Percentiles rank a stretch among this genome's conserved stretches.
Conservation (phyloP, 2,329 filamentous ascomycete species). For the Fusarium torulosum region DNA sequence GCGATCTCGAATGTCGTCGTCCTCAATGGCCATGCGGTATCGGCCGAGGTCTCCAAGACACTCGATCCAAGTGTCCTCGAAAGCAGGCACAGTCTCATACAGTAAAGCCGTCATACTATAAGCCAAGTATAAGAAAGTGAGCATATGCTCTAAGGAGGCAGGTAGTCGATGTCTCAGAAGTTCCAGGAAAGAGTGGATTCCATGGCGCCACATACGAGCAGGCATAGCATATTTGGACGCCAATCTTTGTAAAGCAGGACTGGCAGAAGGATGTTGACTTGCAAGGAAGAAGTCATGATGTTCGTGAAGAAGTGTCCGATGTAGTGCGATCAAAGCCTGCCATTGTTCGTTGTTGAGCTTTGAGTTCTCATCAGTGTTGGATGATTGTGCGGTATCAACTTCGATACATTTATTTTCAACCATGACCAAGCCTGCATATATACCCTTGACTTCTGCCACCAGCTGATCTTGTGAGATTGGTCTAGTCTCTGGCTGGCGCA, state of each 20-base stretch:
- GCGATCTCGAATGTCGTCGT: constrained; percentile 78
- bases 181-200: constrained; percentile 88
- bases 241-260: constrained; percentile 72
- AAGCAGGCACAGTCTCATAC: constrained; percentile 85
- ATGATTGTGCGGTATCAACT: constrained; percentile 74
- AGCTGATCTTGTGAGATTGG: constrained; percentile 81
- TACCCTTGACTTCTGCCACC: constrained; percentile 83
- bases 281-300: constrained; percentile 90
- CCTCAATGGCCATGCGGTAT: constrained; percentile 91
- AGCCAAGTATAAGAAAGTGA: constrained; percentile 87
- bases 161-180: constrained; percentile 80
- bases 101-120: constrained; percentile 92
- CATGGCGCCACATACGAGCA: constrained; percentile 92
- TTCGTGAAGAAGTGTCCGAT: constrained; percentile 83
- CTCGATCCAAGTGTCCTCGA: constrained; percentile 93
- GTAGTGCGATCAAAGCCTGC: constrained; percentile 85
- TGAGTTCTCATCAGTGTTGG: constrained; percentile 57
- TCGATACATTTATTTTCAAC: constrained; percentile 91
- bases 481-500: constrained; percentile 35
- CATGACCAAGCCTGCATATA: constrained; percentile 86
- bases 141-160: constrained; percentile 85
- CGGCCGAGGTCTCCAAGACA: constrained; percentile 88
- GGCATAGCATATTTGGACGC: constrained; percentile 91
- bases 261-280: constrained; percentile 85
- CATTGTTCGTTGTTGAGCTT: constrained; percentile 77